phyloP scores from a whole-genome alignment of 2,329 filamentous ascomycete genomes.

The Lecanicillium sp. region DNA sequence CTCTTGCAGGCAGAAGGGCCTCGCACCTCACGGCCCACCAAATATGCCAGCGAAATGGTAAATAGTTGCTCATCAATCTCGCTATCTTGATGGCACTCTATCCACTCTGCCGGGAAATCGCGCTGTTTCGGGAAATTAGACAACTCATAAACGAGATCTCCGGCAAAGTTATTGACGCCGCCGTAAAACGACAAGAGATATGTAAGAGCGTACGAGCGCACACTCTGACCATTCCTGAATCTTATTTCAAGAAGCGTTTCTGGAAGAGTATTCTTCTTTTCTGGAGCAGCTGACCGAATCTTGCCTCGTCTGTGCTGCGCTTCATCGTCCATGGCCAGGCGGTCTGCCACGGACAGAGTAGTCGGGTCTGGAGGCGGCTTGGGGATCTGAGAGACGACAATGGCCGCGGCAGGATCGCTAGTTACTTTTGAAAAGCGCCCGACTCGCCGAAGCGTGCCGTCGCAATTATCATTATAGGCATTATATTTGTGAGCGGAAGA shows the following conservation, averaged over 20 bases:
- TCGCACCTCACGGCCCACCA: constrained; percentile 19
- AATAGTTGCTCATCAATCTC: constrained; percentile 16
- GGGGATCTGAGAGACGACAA: constrained; percentile 18
- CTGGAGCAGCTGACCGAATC: no score
- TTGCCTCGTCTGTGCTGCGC: no score
- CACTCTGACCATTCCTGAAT: no score
- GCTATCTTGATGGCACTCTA: constrained; percentile 12
- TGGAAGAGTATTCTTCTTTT: no score
- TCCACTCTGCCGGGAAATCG: constrained; percentile 18
- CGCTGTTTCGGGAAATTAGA: constrained; percentile 15
- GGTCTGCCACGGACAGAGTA: no score
- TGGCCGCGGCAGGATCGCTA: constrained; percentile 4
- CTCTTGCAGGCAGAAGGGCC: constrained; percentile 10
- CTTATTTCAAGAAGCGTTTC: no score
- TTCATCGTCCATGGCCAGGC: no score
- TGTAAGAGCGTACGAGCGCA: no score
- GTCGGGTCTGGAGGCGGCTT: no score
- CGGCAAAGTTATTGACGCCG: no score
- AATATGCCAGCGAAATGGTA: constrained; percentile 22
- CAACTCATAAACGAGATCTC: constrained; percentile 11
- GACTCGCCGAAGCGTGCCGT: constrained; percentile 22
- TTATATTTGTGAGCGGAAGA: constrained; percentile 9
- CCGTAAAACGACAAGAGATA: no score
- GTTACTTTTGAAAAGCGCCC: constrained; percentile 6
- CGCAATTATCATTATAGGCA: constrained; percentile 23